phyloP scores from a whole-genome alignment of 495 filamentous ascomycete species.

The Penicillium nucicola region DNA sequence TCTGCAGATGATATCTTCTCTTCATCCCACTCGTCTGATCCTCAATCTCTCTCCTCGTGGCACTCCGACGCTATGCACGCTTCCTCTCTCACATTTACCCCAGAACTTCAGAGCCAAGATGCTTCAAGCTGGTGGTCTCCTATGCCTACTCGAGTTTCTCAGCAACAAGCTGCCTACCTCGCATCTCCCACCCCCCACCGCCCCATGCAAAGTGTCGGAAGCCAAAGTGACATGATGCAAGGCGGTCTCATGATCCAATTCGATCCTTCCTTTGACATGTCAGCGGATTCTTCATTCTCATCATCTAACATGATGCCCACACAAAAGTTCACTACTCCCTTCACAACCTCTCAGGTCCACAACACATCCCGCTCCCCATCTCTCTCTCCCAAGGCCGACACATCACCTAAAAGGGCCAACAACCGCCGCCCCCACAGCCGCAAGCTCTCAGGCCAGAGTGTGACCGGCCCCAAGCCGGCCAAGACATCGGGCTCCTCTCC shows the following conservation, averaged over 20 bases:
- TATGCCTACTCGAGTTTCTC: constrained; percentile 35
- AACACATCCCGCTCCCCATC: constrained; percentile 35
- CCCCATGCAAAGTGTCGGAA: constrained; percentile 27
- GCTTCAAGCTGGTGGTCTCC: constrained; percentile 42
- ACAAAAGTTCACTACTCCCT: constrained; percentile 30
- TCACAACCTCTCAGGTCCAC: constrained; percentile 26
- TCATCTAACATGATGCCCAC: constrained; percentile 25
- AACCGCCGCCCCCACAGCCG: constrained; percentile 33
- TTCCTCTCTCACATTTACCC: constrained; percentile 37
- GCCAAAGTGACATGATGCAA: constrained; percentile 39
- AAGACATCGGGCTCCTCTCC: constrained; percentile 31
- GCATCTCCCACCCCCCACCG: constrained; percentile 33
- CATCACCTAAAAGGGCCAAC: constrained; percentile 29
- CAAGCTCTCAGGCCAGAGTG: constrained; percentile 38
- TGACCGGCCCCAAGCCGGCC: constrained; percentile 32
- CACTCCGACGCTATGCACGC: constrained; percentile 40
- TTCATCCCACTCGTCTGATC: constrained; percentile 43
- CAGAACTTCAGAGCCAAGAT: constrained; percentile 39
- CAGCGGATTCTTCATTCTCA: constrained; percentile 30
- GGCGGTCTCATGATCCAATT: constrained; percentile 48
- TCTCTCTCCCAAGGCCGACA: constrained; percentile 33
- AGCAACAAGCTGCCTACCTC: constrained; percentile 38
- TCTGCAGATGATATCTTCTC: constrained; percentile 44
- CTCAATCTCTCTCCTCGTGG: constrained; percentile 45
- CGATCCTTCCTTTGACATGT: constrained; percentile 37